Evolutionary conservation across 2,329 filamentous ascomycete species (phyloP), one percentile per base, ranked within the genome.

Genomic region (Colletotrichum orbiculare): DNA sequence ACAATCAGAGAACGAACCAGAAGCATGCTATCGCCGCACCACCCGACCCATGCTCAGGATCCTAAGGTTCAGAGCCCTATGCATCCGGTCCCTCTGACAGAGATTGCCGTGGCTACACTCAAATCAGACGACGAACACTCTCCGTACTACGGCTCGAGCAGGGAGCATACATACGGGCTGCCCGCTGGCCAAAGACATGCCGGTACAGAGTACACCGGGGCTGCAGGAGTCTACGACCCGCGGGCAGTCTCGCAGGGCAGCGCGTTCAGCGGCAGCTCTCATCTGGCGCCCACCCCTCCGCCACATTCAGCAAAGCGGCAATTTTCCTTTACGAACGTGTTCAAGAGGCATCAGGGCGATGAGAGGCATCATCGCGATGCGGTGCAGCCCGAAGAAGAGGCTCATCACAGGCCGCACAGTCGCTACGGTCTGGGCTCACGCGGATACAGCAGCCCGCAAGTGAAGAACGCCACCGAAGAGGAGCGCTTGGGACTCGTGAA

Each of bases 241-340:
- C 69, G 74, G 12, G 72, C 77, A 33, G 69, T 73, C 17, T 80
- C 81, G 2, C 79, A 76, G 53, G 76, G 76, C 54, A 80, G 75
- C 68, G 79, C 76, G 64, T 78, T 77, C 66, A 77, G 74, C 70
- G 77, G 74, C 17, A 79, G 84, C 11, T 79, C 78, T 3, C 83
- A 57, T 34, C 68, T 78, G 7, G 72, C 88, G 1, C 89, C 90
- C 0, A 84, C 86, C 4, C 89, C 89, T 2, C 89, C 89, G 5
- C 88, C 84, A 4, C 87, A 85, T 59, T 81, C 81, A 37, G 87
- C 91, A 10, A 86, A 82, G 69, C 86, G 95, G 66, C 93, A 97
- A 74, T 99, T 98, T 79, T 96, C 92, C 15, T 98, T 98, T 82
- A 91, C 94, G 69, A 93, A 91, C 69, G 88, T 97, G 56, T 96